These are phyloP conservation scores for Taphrina wiesneri DNA, from an alignment of 1,139 yeast genomes.

Conservation along the genomic window DNA sequence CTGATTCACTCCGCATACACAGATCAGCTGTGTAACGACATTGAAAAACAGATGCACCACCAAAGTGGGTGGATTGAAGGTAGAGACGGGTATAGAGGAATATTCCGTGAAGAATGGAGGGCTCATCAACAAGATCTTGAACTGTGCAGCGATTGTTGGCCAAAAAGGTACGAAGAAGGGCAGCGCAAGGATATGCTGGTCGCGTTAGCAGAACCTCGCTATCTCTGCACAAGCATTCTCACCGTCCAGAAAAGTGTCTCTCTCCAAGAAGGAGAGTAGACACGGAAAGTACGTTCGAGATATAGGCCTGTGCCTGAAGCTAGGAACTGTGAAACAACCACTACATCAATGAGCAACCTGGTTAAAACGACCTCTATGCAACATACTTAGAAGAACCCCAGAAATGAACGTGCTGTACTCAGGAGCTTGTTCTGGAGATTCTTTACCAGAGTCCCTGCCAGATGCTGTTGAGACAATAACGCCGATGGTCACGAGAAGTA, in stretches of 20 bases:
- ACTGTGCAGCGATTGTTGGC: conserved; percentile 42
- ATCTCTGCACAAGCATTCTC: no score
- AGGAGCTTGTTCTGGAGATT: background rate
- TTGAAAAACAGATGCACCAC: conserved; percentile 49
- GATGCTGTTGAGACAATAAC: conserved; percentile 55
- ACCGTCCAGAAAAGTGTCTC: conserved; percentile 60
- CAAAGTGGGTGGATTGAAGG: conserved; percentile 39
- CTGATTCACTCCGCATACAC: conserved; percentile 67
- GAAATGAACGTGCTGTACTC: conserved; percentile 1
- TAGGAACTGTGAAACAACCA: conserved; percentile 54
- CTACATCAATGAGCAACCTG: conserved; percentile 46
- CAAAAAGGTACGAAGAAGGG: conserved; percentile 55
- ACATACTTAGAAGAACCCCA: conserved; percentile 35
- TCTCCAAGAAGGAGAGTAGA: conserved; percentile 63
- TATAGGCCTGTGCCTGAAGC: conserved; percentile 60
- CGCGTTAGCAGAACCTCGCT: background rate
- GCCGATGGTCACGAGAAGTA: conserved; percentile 58
- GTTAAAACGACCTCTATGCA: conserved; percentile 33
- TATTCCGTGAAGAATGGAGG: conserved; percentile 27
- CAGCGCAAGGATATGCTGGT: conserved; percentile 55
- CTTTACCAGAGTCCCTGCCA: conserved; percentile 23
- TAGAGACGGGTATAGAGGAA: background rate
- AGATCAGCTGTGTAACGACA: conserved; percentile 62
- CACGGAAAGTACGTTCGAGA: conserved; percentile 54
- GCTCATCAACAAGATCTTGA: conserved; percentile 37